A percentile compares a stretch with the other conserved stretches of the same genome.
Conservation (phyloP, 768 basidiomycete genomes). For the Tricholoma terreum region DNA sequence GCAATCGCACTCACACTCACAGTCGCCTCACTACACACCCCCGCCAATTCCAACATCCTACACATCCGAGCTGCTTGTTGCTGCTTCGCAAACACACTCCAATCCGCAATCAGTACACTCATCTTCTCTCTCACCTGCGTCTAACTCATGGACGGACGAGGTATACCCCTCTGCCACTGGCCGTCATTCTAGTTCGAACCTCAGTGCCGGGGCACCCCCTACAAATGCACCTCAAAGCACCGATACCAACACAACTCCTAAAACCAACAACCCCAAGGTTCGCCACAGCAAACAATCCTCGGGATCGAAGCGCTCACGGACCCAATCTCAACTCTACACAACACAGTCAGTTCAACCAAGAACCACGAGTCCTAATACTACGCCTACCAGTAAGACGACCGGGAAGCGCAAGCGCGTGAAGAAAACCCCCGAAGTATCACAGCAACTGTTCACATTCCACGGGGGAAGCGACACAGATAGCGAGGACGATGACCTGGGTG, state of each 20-base stretch:
- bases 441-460: conserved; percentile 13
- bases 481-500: conserved; percentile 37
- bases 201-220: background rate
- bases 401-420: conserved; percentile 26
- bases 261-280: background rate
- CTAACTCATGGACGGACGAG: conserved; percentile 19
- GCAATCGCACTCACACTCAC: conserved; percentile 6
- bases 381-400: conserved; percentile 8
- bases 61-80: conserved; percentile 2
- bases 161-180: conserved; percentile 7
- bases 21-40: conserved; percentile 8
- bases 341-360: background rate
- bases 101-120: conserved; percentile 14
- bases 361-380: background rate
- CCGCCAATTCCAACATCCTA: conserved; percentile 1
- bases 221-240: conserved; percentile 1
- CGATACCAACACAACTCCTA: background rate
- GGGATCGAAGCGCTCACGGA: background rate
- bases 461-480: conserved; percentile 36
- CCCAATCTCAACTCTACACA: background rate
- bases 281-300: background rate
- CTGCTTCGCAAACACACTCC: conserved; percentile 3
- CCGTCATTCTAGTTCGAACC: background rate
- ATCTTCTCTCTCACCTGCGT: conserved; percentile 19
- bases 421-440: conserved; percentile 11